Conservation (phyloP, 495 filamentous ascomycete species). For the Penicillium salamii region DNA sequence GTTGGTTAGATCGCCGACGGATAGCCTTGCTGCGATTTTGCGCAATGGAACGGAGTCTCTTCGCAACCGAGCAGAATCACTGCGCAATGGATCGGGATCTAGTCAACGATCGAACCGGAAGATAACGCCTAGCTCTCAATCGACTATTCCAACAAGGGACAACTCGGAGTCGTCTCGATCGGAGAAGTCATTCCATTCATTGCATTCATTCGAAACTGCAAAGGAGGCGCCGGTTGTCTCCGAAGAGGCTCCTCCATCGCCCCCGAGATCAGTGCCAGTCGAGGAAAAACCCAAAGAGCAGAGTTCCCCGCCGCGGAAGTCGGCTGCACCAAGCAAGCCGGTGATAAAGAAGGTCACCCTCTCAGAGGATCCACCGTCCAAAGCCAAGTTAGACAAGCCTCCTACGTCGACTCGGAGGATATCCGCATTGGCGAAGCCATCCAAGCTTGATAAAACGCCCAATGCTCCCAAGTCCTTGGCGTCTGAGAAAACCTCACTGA, state of each 20-base stretch:
- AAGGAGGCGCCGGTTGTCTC: slow-evolving; percentile 9
- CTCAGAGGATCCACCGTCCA: neutral
- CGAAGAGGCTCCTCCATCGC: slow-evolving; percentile 8
- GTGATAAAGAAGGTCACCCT: neutral
- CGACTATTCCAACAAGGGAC: slow-evolving; percentile 17
- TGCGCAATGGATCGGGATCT: slow-evolving; percentile 18
- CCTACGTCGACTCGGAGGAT: neutral
- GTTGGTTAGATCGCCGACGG: slow-evolving; percentile 30
- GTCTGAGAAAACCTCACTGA: neutral
- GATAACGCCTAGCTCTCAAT: slow-evolving; percentile 12
- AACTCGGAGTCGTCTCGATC: slow-evolving; percentile 28
- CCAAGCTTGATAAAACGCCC: neutral
- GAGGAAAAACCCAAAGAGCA: neutral
- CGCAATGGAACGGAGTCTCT: slow-evolving; percentile 25
- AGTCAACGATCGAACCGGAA: slow-evolving; percentile 13
- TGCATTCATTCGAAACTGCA: slow-evolving; percentile 14
- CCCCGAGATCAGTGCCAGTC: neutral
- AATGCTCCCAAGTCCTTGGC: neutral
- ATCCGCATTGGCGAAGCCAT: slow-evolving; percentile 3
- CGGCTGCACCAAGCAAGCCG: neutral
- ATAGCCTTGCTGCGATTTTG: slow-evolving; percentile 23
- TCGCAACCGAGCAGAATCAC: slow-evolving; percentile 20
- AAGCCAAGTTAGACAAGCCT: neutral
- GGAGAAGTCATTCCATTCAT: slow-evolving; percentile 15
- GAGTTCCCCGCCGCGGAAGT: neutral